These are phyloP conservation scores for Jasminum sambac DNA, from an alignment of 257 asterid species.

Conservation along the genomic window DNA sequence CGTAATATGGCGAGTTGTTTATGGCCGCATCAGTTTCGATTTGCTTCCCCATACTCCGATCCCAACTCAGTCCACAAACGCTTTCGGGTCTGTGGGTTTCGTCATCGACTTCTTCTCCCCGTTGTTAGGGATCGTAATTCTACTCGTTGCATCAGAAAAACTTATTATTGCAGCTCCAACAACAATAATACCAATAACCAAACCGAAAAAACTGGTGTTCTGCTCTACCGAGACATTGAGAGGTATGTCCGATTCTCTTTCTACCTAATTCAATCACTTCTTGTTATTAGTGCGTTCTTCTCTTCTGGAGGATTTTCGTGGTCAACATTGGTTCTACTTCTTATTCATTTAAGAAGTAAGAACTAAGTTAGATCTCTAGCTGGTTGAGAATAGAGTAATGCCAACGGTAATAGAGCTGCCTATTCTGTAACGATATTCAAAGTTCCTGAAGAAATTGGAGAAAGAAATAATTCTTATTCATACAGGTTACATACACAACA, in stretches of 20 bases:
- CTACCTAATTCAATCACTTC: too few species aligned
- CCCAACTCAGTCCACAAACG: constrained; percentile 9
- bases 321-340: too few species aligned
- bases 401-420: too few species aligned
- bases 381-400: too few species aligned
- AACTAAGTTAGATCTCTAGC: too few species aligned
- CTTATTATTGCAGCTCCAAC: constrained; percentile 33
- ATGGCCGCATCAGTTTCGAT: constrained; percentile 30
- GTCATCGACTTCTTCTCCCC: constrained; percentile 35
- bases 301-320: too few species aligned
- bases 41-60: constrained; percentile 21
- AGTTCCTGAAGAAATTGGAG: too few species aligned
- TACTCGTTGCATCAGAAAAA: constrained; percentile 33
- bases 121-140: constrained; percentile 23
- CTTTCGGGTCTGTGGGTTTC: constrained; percentile 26
- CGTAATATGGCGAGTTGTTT: constrained; percentile 39
- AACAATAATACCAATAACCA: constrained; percentile 29
- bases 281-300: too few species aligned
- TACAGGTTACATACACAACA: too few species aligned
- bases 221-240: constrained; percentile 79
- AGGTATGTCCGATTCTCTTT: constrained; percentile 59
- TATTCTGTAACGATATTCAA: too few species aligned
- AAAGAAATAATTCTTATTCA: too few species aligned
- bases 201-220: constrained; percentile 55
- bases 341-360: too few species aligned